Evolutionary conservation across 768 basidiomycete species (phyloP).

Genomic region (Mycena belliarum): DNA sequence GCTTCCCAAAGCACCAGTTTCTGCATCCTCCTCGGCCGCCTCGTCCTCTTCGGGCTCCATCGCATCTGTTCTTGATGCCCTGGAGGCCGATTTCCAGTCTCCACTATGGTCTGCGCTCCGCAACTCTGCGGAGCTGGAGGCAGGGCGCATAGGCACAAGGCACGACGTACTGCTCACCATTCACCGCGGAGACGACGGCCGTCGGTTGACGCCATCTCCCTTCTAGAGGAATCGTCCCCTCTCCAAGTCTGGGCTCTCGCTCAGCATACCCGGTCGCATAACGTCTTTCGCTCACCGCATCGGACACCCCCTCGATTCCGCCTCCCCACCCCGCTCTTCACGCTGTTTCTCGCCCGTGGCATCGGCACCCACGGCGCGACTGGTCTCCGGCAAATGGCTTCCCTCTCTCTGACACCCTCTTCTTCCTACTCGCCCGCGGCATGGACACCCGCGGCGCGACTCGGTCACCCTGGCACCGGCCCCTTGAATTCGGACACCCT

Average conservation of each 20-base stretch:
- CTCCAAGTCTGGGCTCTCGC: background rate
- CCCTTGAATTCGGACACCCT: no score
- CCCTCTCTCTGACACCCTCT: background rate
- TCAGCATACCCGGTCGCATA: background rate
- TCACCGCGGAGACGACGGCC: background rate
- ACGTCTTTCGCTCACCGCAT: background rate
- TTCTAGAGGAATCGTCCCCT: background rate
- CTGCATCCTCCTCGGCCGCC: background rate
- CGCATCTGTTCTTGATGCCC: background rate
- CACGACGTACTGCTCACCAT: no score
- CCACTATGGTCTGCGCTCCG: background rate
- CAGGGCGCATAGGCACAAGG: no score
- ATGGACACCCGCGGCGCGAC: no score
- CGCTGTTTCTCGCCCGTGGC: no score
- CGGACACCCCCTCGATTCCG: background rate
- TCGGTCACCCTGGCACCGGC: no score
- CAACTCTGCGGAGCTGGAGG: background rate
- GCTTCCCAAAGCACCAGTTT: no score
- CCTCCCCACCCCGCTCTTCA: background rate
- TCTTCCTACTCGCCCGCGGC: no score
- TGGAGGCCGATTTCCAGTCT: background rate
- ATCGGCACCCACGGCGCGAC: no score
- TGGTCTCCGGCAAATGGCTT: background rate
- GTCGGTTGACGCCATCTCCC: background rate
- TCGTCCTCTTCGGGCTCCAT: background rate